A percentile compares a stretch with the other conserved stretches of the same genome.
Evolutionary conservation across 225 moss, liverwort and hornwort genomes (phyloP).

Genomic region (Polytrichum formosum): DNA sequence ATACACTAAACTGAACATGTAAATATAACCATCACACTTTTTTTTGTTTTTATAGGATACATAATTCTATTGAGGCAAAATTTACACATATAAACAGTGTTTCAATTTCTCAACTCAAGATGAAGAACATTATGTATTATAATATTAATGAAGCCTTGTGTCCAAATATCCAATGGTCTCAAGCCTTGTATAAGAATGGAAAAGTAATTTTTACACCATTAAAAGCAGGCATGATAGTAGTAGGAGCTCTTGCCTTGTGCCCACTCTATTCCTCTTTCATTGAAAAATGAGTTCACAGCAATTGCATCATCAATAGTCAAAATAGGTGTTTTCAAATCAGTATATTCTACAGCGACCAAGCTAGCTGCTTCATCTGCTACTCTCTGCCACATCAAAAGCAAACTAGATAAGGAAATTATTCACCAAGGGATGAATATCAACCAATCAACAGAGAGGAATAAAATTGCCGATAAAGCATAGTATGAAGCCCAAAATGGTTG

Average conservation of each 20-base stretch:
- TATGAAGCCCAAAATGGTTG: not conserved
- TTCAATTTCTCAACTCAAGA: too few species aligned
- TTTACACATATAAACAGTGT: too few species aligned
- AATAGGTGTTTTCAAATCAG: conserved; percentile 58
- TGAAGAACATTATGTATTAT: too few species aligned
- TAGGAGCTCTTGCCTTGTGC: conserved; percentile 24
- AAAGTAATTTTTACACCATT: not conserved
- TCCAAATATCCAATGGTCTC: too few species aligned
- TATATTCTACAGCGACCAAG: conserved; percentile 63
- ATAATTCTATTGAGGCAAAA: too few species aligned
- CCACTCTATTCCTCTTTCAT: conserved; percentile 48
- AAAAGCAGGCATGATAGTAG: not conserved
- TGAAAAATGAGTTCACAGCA: conserved; percentile 53
- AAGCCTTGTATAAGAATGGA: not conserved
- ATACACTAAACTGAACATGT: too few species aligned
- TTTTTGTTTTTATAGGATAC: too few species aligned
- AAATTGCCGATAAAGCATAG: not conserved
- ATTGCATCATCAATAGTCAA: conserved; percentile 78
- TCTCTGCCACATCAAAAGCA: conserved; percentile 30
- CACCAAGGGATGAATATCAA: too few species aligned
- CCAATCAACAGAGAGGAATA: too few species aligned
- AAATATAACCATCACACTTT: too few species aligned
- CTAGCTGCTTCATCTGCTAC: conserved; percentile 67
- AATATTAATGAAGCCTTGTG: too few species aligned
- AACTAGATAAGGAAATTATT: too few species aligned